A percentile compares a stretch with the other conserved stretches of the same genome.
These are phyloP conservation scores for Penicillium coprophilum DNA, from an alignment of 495 filamentous ascomycete genomes.

Conservation along the genomic window DNA sequence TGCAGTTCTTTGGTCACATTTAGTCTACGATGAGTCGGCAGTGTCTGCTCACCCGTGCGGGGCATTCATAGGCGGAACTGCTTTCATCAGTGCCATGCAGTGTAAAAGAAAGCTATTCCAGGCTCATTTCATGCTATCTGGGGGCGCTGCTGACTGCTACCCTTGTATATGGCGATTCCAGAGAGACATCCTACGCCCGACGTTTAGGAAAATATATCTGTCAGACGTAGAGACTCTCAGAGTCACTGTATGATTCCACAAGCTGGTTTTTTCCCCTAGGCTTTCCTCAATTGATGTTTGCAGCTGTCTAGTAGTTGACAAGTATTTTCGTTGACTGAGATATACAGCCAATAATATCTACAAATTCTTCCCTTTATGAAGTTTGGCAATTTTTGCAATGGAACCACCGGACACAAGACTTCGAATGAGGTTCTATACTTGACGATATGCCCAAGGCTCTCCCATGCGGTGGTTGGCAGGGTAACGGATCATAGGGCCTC, in stretches of 20 bases:
- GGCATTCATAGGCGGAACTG: not conserved
- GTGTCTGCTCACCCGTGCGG: not conserved
- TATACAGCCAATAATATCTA: not conserved
- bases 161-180: not conserved
- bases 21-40: not conserved
- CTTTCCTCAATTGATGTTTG: not conserved
- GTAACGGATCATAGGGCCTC: slow-evolving; percentile 7
- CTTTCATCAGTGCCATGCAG: not conserved
- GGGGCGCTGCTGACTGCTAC: not conserved
- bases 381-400: not conserved
- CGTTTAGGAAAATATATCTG: not conserved
- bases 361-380: too few relatives aligned
- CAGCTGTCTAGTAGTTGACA: not conserved
- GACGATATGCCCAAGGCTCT: slow-evolving; percentile 1
- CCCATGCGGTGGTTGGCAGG: slow-evolving; percentile 11
- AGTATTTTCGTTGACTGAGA: not conserved
- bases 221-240: not conserved
- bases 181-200: not conserved
- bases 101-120: not conserved
- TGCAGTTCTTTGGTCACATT: not conserved
- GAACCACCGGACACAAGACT: not conserved
- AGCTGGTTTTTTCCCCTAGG: not conserved
- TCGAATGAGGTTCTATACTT: not conserved
- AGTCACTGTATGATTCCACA: not conserved
- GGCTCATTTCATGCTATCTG: not conserved